Conservation (phyloP, 2,329 filamentous ascomycete genomes). For the Colletotrichum melonis region DNA sequence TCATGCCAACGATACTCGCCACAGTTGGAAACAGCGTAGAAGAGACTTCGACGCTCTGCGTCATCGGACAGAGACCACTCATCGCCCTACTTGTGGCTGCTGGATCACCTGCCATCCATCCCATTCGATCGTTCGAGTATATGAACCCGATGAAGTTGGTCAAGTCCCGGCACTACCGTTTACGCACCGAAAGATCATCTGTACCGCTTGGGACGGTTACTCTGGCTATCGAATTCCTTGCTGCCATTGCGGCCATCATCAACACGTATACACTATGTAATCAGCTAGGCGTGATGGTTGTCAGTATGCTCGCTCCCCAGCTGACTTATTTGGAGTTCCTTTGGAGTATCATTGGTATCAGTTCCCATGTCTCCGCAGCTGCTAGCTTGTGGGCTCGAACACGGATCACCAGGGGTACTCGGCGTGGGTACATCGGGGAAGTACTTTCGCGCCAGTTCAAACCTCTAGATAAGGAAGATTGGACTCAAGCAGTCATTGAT, state of each 20-base stretch:
- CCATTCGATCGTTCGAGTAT: neutral
- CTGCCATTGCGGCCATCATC: neutral
- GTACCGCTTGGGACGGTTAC: rapidly evolving
- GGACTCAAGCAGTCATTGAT: rapidly evolving
- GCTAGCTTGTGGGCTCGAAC: neutral
- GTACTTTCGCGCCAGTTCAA: neutral
- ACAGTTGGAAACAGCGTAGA: neutral
- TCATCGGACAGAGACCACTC: neutral
- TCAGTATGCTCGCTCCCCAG: neutral
- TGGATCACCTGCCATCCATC: neutral
- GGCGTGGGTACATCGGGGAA: neutral
- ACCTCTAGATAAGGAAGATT: rapidly evolving
- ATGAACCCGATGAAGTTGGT: neutral
- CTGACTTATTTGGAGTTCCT: neutral
- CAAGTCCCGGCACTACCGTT: neutral
- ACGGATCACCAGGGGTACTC: neutral
- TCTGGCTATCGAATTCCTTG: neutral
- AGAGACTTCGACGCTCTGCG: neutral
- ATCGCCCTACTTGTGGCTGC: neutral
- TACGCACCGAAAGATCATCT: neutral
- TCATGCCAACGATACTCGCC: neutral
- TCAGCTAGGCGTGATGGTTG: neutral
- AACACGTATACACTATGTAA: neutral
- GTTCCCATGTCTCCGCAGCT: neutral
- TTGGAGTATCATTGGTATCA: neutral